Percentiles rank a stretch among this genome's conserved stretches.
phyloP scores from a whole-genome alignment of 768 basidiomycete genomes.

The Leccinum uliginosum region DNA sequence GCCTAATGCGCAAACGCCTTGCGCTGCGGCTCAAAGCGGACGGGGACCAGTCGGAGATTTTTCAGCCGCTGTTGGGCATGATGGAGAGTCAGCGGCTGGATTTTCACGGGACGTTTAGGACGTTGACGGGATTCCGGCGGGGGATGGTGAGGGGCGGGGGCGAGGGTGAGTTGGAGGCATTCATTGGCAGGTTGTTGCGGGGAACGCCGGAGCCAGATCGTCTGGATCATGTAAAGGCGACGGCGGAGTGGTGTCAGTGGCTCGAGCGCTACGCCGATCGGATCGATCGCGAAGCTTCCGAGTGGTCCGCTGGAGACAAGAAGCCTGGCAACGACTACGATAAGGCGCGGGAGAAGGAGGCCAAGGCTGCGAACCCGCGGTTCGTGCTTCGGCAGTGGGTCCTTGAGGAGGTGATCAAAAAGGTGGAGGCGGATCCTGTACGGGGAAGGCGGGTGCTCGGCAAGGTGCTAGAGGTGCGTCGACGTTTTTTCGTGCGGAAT shows the following conservation, averaged over 20 bases:
- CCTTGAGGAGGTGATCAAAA: slow-evolving; percentile 84
- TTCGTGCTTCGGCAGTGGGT: slow-evolving; percentile 96
- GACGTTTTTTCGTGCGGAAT: not conserved
- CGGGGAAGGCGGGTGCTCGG: slow-evolving; percentile 66
- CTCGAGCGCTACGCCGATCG: slow-evolving; percentile 57
- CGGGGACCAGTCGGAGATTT: slow-evolving; percentile 56
- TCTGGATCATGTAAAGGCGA: slow-evolving; percentile 43
- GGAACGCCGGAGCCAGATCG: slow-evolving; percentile 43
- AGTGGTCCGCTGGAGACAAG: slow-evolving; percentile 36
- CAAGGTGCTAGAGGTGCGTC: slow-evolving; percentile 74
- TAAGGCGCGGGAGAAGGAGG: slow-evolving; percentile 43
- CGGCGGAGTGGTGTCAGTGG: slow-evolving; percentile 58
- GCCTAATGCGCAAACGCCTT: slow-evolving; percentile 76
- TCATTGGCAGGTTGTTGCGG: slow-evolving; percentile 42
- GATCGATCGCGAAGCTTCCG: slow-evolving; percentile 46
- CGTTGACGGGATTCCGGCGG: slow-evolving; percentile 59
- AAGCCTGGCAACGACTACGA: slow-evolving; percentile 41
- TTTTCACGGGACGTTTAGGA: slow-evolving; percentile 83
- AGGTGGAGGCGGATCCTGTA: slow-evolving; percentile 61
- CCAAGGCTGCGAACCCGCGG: slow-evolving; percentile 72
- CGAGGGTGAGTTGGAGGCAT: slow-evolving; percentile 31
- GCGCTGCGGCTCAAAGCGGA: slow-evolving; percentile 57
- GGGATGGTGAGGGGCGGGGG: slow-evolving; percentile 20
- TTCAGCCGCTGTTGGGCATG: slow-evolving; percentile 68
- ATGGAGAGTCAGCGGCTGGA: slow-evolving; percentile 77